phyloP scores from a whole-genome alignment of 2,329 filamentous ascomycete genomes.

The Diplodia mutila region DNA sequence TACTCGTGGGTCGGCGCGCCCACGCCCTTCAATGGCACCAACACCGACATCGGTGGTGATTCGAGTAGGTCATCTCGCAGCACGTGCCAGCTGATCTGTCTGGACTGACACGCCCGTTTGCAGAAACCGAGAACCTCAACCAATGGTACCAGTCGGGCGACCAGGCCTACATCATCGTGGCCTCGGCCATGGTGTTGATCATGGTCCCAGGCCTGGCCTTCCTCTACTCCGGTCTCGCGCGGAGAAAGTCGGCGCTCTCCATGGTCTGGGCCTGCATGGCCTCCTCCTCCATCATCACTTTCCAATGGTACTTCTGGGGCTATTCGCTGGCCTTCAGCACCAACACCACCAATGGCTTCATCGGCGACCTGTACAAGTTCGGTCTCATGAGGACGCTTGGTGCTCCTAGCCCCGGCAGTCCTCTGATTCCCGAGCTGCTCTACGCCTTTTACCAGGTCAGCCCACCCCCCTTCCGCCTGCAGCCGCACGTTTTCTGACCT shows the following conservation, averaged over 20 bases:
- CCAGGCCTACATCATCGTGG: constrained; percentile 88
- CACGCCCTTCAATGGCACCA: constrained; percentile 55
- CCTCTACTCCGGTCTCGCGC: constrained; percentile 95
- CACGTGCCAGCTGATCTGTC: constrained; percentile 13
- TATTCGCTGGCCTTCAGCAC: constrained; percentile 92
- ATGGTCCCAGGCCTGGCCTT: constrained; percentile 98
- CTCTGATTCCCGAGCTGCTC: constrained; percentile 84
- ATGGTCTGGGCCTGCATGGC: constrained; percentile 98
- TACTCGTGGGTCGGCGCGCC: constrained; percentile 54
- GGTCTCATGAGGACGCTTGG: constrained; percentile 84
- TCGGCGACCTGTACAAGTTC: constrained; percentile 88
- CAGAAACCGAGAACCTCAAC: constrained; percentile 86
- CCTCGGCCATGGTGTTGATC: constrained; percentile 89
- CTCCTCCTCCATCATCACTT: constrained; percentile 85
- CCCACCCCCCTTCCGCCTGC: constrained; percentile 1
- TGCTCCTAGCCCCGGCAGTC: constrained; percentile 82
- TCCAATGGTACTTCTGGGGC: constrained; percentile 99
- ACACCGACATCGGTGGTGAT: constrained; percentile 71
- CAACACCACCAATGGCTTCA: constrained; percentile 82
- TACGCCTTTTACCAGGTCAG: constrained; percentile 91
- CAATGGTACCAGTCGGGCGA: constrained; percentile 94
- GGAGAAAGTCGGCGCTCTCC: constrained; percentile 93
- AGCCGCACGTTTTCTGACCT: constrained; percentile 28
- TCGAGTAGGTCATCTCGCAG: constrained; percentile 63
- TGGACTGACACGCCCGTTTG: constrained; percentile 20